Conservation (phyloP, 2,329 filamentous ascomycete genomes). For the Colletotrichum liriopes region DNA sequence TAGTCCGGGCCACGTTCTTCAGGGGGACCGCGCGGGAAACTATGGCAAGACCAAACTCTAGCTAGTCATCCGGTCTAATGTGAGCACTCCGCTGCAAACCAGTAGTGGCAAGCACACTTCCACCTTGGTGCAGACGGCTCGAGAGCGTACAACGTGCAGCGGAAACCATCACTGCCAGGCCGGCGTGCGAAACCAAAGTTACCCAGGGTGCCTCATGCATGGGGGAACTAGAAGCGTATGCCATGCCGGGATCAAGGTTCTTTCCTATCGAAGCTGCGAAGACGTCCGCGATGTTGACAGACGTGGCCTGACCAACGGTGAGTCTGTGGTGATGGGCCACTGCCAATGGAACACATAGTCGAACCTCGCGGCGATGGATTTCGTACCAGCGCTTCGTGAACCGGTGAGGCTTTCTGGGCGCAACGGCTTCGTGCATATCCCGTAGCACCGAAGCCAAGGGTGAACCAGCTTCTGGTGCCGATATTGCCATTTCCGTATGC, state of each 20-base stretch:
- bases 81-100: background rate
- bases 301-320: background rate
- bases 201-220: constrained; percentile 16
- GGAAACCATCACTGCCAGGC: background rate
- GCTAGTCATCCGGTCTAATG: constrained; percentile 15
- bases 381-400: too few species aligned
- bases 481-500: background rate
- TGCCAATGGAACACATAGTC: constrained; percentile 3
- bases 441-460: constrained; percentile 9
- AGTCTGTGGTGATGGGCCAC: background rate
- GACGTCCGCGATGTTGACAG: background rate
- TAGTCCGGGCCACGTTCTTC: background rate
- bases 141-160: constrained; percentile 2
- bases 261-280: background rate
- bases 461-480: background rate
- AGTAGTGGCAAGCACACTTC: background rate
- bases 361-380: constrained; percentile 29
- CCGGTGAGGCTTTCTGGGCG: constrained; percentile 4
- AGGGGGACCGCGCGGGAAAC: constrained; percentile 14
- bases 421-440: constrained; percentile 28
- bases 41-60: constrained; percentile 10
- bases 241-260: constrained; percentile 10
- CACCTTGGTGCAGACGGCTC: constrained; percentile 6
- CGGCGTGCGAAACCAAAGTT: background rate
- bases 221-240: background rate